phyloP scores from a whole-genome alignment of 345 rosid species.

The Pistacia atlantica region DNA sequence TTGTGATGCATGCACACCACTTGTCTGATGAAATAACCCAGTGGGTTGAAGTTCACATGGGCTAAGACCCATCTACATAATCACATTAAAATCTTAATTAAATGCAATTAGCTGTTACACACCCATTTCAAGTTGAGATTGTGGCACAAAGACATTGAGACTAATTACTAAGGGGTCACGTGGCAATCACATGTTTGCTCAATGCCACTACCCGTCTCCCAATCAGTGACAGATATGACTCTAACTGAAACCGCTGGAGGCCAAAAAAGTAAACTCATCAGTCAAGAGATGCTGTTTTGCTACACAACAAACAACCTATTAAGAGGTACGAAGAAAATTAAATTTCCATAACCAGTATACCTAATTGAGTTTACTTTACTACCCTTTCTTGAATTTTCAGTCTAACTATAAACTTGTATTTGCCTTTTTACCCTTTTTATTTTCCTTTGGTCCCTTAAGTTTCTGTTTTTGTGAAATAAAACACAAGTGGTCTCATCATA shows the following conservation, averaged over 20 bases:
- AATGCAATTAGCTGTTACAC: conserved; percentile 5
- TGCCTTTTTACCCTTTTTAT: not conserved
- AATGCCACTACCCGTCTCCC: conserved; percentile 7
- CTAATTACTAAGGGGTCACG: not conserved
- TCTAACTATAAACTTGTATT: not conserved
- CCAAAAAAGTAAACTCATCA: not conserved
- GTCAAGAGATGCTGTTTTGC: conserved; percentile 1
- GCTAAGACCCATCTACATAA: too few species aligned
- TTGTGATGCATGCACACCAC: conserved; percentile 20
- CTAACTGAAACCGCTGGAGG: not conserved
- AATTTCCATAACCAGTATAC: not conserved
- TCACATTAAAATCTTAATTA: not conserved
- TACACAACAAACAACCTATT: conserved; percentile 8
- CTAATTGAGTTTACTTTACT: not conserved
- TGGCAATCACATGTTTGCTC: conserved; percentile 3
- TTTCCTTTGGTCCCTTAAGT: not conserved
- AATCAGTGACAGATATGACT: conserved; percentile 1
- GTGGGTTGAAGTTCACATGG: conserved; percentile 1
- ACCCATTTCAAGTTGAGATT: not conserved
- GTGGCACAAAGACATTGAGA: too few species aligned
- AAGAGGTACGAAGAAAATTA: not conserved
- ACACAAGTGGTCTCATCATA: too few species aligned
- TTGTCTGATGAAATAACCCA: conserved; percentile 1
- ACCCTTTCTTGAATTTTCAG: not conserved
- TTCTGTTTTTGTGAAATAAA: not conserved